Evolutionary conservation across 352 stramenopile species (phyloP).

Genomic region (Phytophthora melonis): DNA sequence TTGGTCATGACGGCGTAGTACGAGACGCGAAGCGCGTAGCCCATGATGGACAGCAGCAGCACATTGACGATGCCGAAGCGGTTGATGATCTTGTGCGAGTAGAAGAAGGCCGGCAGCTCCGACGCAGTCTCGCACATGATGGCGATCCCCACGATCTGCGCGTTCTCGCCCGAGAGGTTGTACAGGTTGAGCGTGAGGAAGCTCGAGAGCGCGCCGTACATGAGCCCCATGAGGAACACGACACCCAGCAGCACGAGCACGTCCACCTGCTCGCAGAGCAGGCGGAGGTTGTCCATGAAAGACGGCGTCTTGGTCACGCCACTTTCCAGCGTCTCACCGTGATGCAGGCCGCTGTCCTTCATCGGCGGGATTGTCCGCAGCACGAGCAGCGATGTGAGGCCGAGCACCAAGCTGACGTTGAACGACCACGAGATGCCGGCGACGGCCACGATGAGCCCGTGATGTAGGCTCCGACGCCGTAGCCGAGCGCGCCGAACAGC

Average conservation of each 20-base stretch:
- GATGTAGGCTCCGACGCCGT: conserved; percentile 70
- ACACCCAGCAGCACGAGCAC: conserved; percentile 77
- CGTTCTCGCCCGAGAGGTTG: conserved; percentile 75
- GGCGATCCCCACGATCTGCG: conserved; percentile 81
- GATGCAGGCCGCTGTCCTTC: conserved; percentile 39
- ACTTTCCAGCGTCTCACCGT: conserved; percentile 35
- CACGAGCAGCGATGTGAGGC: conserved; percentile 65
- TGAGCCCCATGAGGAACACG: conserved; percentile 83
- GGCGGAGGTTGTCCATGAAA: conserved; percentile 48
- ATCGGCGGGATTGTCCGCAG: conserved; percentile 70
- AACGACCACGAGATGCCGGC: conserved; percentile 82
- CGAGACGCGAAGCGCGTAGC: conserved; percentile 73
- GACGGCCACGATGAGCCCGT: conserved; percentile 69
- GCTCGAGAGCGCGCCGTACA: conserved; percentile 85
- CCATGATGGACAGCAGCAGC: conserved; percentile 72
- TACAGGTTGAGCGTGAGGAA: conserved; percentile 88
- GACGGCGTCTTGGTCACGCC: conserved; percentile 32
- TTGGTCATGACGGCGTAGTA: conserved; percentile 86
- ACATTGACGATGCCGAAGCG: conserved; percentile 79
- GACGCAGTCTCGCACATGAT: conserved; percentile 85
- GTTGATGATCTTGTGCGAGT: conserved; percentile 73
- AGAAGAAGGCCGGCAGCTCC: conserved; percentile 87
- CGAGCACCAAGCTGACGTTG: conserved; percentile 66
- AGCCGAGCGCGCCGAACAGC: conserved; percentile 80
- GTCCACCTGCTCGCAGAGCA: conserved; percentile 57